Conservation (phyloP, 768 basidiomycete genomes). For the Pleurotus djamor region DNA sequence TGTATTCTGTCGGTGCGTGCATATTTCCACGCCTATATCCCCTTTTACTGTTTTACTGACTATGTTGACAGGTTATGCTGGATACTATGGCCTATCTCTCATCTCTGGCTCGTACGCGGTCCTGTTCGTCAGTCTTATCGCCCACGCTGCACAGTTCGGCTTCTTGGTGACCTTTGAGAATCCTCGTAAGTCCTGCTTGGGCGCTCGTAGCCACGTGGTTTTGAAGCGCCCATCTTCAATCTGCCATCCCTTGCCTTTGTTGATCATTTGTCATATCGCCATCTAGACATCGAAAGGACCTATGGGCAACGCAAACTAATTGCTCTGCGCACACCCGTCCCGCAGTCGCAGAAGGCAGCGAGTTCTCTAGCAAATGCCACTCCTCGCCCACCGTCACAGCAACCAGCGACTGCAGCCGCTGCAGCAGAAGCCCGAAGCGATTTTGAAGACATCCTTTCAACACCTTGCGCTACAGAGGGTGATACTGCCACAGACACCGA, state of each 20-base stretch:
- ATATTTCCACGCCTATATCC: slow-evolving; percentile 6
- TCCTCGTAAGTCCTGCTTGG: slow-evolving; percentile 65
- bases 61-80: slow-evolving; percentile 74
- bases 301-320: slow-evolving; percentile 93
- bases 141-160: slow-evolving; percentile 94
- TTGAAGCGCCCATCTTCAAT: slow-evolving; percentile 4
- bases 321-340: slow-evolving; percentile 74
- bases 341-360: slow-evolving; percentile 14
- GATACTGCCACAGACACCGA: slow-evolving; percentile 76
- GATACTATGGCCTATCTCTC: slow-evolving; percentile 94
- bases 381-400: slow-evolving; percentile 12
- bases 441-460: slow-evolving; percentile 34
- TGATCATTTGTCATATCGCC: not conserved
- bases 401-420: slow-evolving; percentile 15
- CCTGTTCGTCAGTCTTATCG: slow-evolving; percentile 89
- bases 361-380: slow-evolving; percentile 11
- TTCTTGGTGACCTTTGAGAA: slow-evolving; percentile 97
- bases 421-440: slow-evolving; percentile 15
- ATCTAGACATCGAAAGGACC: slow-evolving; percentile 83
- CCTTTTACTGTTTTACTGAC: slow-evolving; percentile 4
- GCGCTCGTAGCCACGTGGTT: not conserved
- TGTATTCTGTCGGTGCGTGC: slow-evolving; percentile 82
- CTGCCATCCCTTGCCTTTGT: not conserved
- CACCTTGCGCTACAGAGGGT: slow-evolving; percentile 68
- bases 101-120: slow-evolving; percentile 88